Percentiles rank a stretch among this genome's conserved stretches.
Evolutionary conservation across 306 rosid species (phyloP).

Genomic region (Sindora glabra): DNA sequence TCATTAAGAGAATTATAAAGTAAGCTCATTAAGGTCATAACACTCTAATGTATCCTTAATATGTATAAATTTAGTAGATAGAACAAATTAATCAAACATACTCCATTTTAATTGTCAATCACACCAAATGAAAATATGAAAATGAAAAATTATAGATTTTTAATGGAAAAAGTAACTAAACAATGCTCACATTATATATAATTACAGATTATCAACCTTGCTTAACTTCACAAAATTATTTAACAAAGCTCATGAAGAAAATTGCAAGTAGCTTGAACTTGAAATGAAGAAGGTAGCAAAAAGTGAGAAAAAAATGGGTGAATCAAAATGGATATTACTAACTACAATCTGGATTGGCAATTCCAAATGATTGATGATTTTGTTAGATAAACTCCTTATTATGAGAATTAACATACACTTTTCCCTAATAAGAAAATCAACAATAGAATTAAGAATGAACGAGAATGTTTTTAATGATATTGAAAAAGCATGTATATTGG

Average conservation of each 20-base stretch:
- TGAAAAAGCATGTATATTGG: conserved; percentile 12
- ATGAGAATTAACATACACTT: conserved; percentile 12
- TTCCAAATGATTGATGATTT: conserved; percentile 32
- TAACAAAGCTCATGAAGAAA: conserved; percentile 68
- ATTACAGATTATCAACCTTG: conserved; percentile 65
- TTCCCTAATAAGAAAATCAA: conserved; percentile 16
- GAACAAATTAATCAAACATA: too few relatives aligned
- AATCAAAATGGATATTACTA: conserved; percentile 35
- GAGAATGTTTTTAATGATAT: conserved; percentile 12
- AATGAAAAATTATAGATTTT: too few relatives aligned
- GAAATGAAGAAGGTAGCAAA: conserved; percentile 68
- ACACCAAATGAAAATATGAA: too few relatives aligned
- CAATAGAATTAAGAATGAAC: not conserved
- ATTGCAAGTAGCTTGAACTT: conserved; percentile 61
- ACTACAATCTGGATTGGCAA: conserved; percentile 41
- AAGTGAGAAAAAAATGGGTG: conserved; percentile 42
- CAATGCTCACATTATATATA: too few relatives aligned
- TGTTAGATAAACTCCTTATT: not conserved
- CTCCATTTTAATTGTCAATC: too few relatives aligned
- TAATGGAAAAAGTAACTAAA: too few relatives aligned
- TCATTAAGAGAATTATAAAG: too few relatives aligned
- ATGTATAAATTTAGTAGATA: too few relatives aligned
- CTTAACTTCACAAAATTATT: conserved; percentile 73
- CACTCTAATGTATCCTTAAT: too few relatives aligned
- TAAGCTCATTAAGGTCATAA: too few relatives aligned